These are phyloP conservation scores for Pyrenophora tritici-repentis DNA, from an alignment of 2,329 filamentous ascomycete species.

Conservation along the genomic window DNA sequence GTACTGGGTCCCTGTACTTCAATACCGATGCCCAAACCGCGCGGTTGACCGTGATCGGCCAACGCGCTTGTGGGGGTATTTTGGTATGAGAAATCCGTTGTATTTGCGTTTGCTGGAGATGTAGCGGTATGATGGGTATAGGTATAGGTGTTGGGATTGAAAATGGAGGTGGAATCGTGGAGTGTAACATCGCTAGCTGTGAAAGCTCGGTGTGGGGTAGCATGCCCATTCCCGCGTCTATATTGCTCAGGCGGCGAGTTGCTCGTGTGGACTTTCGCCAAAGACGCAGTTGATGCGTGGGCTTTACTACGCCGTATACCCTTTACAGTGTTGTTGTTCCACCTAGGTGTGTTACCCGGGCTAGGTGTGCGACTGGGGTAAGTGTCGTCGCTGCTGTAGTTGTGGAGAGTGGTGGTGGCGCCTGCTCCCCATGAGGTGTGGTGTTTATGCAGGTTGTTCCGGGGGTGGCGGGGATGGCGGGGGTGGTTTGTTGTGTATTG, in stretches of 20 bases:
- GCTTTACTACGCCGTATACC: neutral
- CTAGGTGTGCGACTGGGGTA: constrained; percentile 4
- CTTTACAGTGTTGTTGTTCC: too few relatives aligned
- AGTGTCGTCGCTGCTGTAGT: constrained; percentile 3
- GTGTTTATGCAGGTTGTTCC: constrained; percentile 10
- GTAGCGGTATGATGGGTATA: neutral
- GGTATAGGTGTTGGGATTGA: neutral
- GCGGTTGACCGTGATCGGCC: neutral
- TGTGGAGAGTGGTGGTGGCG: constrained; percentile 4
- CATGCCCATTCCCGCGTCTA: neutral
- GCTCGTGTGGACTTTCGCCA: constrained; percentile 10
- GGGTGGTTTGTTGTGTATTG: constrained; percentile 14
- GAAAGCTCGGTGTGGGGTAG: neutral
- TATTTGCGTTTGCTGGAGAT: neutral
- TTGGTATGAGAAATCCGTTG: constrained; percentile 10
- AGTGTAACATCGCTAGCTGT: constrained; percentile 3
- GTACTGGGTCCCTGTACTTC: constrained; percentile 1
- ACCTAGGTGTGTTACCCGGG: neutral
- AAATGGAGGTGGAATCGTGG: too few relatives aligned
- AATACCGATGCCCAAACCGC: constrained; percentile 2
- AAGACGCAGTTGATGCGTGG: neutral
- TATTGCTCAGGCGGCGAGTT: neutral
- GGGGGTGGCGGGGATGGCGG: constrained; percentile 5
- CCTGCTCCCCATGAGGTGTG: constrained; percentile 14
- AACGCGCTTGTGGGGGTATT: constrained; percentile 8